Evolutionary conservation across 164 flowering plant species (phyloP).

Genomic region (Magnolia officinalis): DNA sequence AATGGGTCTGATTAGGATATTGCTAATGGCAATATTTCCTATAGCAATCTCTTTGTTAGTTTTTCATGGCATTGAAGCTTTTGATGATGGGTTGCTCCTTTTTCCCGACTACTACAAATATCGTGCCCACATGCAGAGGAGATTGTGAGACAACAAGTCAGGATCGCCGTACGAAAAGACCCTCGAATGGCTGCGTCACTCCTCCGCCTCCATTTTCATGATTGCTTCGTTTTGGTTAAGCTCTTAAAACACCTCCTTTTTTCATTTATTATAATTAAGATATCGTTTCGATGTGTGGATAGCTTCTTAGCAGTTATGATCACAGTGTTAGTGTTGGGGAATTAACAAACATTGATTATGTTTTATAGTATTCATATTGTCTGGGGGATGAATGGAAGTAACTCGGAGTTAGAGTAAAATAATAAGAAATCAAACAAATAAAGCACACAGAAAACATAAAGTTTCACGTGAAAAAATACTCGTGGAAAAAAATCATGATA

Average conservation of each 20-base stretch:
- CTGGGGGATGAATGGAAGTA: too few relatives aligned
- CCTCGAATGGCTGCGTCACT: constrained; percentile 83
- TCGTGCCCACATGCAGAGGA: constrained; percentile 63
- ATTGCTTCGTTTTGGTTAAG: constrained; percentile 69
- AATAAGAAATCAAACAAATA: too few relatives aligned
- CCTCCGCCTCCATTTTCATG: constrained; percentile 80
- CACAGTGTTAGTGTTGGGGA: too few relatives aligned
- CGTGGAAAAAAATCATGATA: too few relatives aligned
- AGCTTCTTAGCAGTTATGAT: too few relatives aligned
- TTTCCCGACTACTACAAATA: constrained; percentile 50
- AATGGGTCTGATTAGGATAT: constrained; percentile 9
- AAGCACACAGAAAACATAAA: too few relatives aligned
- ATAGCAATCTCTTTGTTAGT: constrained; percentile 14
- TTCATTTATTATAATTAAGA: too few relatives aligned
- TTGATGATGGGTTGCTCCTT: constrained; percentile 24
- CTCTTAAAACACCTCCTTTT: neutral
- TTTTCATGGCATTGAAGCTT: constrained; percentile 7
- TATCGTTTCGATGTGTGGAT: too few relatives aligned
- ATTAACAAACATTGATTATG: too few relatives aligned
- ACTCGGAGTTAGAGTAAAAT: too few relatives aligned
- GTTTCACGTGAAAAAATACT: too few relatives aligned
- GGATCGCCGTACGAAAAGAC: constrained; percentile 48
- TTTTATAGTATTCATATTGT: too few relatives aligned
- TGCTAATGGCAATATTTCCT: constrained; percentile 6
- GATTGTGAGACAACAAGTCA: constrained; percentile 47